Base-by-base conservation (phyloP, 371 early-diverging fungal genomes). In the Mortierella sp. region DNA sequence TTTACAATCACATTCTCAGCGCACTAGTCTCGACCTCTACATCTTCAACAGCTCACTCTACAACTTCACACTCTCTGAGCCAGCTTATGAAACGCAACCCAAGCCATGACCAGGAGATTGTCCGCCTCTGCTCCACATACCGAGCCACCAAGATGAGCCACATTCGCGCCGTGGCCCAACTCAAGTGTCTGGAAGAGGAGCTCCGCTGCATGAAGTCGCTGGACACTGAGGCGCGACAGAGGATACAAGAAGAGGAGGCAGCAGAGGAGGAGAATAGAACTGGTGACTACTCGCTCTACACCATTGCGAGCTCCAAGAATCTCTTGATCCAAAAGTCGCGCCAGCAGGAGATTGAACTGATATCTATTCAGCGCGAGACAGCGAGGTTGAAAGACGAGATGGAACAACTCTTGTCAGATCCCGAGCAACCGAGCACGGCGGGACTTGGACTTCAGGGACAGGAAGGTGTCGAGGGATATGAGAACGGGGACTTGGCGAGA, bases 121-220 rank as follows among this genome's bases (percentile, higher is more conserved):
- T 84, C 3, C 73, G 81, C 5, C 67, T 84, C 26, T 84, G 85
- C 28, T 80, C 85, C 1, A 80, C 77, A 16, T 84, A 84, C 31
- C 80, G 85, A 31, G 77, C 81, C 40, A 81, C 85, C 31, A 84
- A 84, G 55, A 84, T 84, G 85, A 77, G 75, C 34, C 85, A 84
- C 53, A 81, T 84, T 26, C 77, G 85, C 4, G 85, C 78, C n/a
- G 70, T 80, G 64, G 81, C 81, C 5, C 85, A 78, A 31, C 81
- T 84, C 64, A 77, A 78, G 71, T 77, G 75, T 8, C 69, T 84
- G 2, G 85, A 84, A 69, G 75, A 78, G 14, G 78, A 84, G n/a
- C 75, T 80, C 8, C 59, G 48, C 28, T 78, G 76, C 50, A 80
- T 84, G 81, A 75, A 74, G 37, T 73, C 53, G 0, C 75, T 84